phyloP scores from a whole-genome alignment of 805 yeast species.

The Cyberlindnera veronae region DNA sequence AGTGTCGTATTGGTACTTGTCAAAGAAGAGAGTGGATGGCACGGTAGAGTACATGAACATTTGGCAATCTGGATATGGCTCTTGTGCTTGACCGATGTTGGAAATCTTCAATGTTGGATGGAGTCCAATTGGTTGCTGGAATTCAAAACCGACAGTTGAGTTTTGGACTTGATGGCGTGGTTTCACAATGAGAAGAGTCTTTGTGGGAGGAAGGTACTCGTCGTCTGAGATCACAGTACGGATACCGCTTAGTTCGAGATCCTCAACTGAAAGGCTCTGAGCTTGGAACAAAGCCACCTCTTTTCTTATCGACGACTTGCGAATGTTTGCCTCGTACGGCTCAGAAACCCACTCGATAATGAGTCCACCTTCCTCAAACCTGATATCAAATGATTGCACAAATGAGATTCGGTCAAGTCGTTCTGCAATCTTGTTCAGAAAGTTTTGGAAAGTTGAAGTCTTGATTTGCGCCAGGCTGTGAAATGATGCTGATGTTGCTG shows the following conservation, averaged over 20 bases:
- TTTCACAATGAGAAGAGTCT: conserved; percentile 23
- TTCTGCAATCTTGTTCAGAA: conserved; percentile 13
- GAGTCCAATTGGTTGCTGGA: conserved; percentile 32
- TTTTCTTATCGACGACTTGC: conserved; percentile 13
- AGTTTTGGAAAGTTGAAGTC: conserved; percentile 18
- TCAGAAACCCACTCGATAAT: conserved; percentile 20
- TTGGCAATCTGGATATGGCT: conserved; percentile 33
- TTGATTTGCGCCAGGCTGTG: conserved; percentile 15
- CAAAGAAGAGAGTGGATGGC: conserved; percentile 48
- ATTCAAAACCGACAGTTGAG: conserved; percentile 12
- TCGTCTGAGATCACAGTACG: conserved; percentile 16
- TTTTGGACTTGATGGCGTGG: conserved; percentile 20
- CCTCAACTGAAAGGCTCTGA: conserved; percentile 12
- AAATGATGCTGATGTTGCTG: conserved; percentile 24
- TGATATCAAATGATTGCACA: conserved; percentile 21
- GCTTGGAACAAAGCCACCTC: conserved; percentile 26
- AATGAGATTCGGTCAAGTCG: conserved; percentile 21
- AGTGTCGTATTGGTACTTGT: conserved; percentile 47
- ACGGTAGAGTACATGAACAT: conserved; percentile 41
- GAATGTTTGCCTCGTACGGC: conserved; percentile 19
- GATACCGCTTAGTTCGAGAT: conserved; percentile 25
- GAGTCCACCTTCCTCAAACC: conserved; percentile 14
- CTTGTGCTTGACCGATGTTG: background rate
- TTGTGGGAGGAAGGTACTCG: conserved; percentile 21
- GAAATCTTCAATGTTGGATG: conserved; percentile 33